These are phyloP conservation scores for Fragaria nilgerrensis DNA, from an alignment of 306 rosid species.

Conservation along the genomic window DNA sequence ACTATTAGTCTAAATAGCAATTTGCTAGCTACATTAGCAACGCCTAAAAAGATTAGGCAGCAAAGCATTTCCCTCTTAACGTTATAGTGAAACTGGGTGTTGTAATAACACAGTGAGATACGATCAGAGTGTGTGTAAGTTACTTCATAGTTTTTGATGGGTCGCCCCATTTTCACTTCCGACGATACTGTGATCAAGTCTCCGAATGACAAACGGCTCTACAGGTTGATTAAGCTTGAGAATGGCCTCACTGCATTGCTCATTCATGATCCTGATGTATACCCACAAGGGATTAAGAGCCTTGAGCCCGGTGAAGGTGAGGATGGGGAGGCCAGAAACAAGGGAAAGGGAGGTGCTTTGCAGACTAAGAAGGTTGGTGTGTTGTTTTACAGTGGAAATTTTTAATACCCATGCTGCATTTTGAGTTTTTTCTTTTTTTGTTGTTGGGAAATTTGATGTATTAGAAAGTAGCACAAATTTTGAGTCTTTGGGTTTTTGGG, in stretches of 20 bases:
- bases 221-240: not conserved
- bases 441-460: not conserved
- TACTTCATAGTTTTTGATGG: too few species aligned
- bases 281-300: conserved; percentile 6
- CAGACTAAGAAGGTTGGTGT: conserved; percentile 76
- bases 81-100: too few species aligned
- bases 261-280: not conserved
- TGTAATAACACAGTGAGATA: not conserved
- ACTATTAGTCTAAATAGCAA: too few species aligned
- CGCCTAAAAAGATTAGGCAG: too few species aligned
- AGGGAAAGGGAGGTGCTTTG: conserved; percentile 38
- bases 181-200: not conserved
- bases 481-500: not conserved
- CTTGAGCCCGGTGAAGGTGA: conserved; percentile 29
- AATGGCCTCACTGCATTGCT: conserved; percentile 12
- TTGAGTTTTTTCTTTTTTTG: not conserved
- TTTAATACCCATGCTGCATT: conserved; percentile 12
- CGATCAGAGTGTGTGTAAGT: not conserved
- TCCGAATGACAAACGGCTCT: not conserved
- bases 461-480: not conserved
- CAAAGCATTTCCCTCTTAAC: not conserved
- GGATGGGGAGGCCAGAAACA: conserved; percentile 31
- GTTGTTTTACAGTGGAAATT: not conserved
- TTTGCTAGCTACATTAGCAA: too few species aligned
- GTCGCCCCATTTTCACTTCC: not conserved